A percentile compares a stretch with the other conserved stretches of the same genome.
Conservation (phyloP, 305 asterid genomes). For the Solanum hybrid region DNA sequence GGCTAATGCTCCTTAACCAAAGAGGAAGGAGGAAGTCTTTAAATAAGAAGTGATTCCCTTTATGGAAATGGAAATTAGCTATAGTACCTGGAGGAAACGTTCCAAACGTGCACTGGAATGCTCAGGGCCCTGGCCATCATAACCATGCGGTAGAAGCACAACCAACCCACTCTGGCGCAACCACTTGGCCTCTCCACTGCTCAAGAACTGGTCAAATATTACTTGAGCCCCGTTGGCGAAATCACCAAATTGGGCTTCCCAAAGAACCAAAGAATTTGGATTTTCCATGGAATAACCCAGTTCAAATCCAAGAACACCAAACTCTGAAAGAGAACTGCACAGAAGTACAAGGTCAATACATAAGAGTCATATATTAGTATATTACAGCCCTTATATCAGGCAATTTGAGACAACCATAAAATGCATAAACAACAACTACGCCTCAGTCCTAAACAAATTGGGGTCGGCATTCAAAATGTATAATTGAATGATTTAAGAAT, state of each 20-base stretch:
- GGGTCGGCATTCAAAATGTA: background rate
- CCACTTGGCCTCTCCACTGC: constrained; percentile 40
- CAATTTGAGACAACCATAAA: background rate
- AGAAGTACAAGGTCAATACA: background rate
- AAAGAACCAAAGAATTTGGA: constrained; percentile 26
- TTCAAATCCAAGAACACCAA: constrained; percentile 35
- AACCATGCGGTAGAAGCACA: constrained; percentile 32
- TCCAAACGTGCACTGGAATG: constrained; percentile 38
- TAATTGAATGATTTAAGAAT: background rate
- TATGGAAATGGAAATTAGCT: background rate
- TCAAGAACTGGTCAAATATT: constrained; percentile 31
- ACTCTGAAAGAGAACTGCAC: constrained; percentile 33
- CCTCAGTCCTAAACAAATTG: background rate
- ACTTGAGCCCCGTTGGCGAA: constrained; percentile 40
- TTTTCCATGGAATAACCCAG: constrained; percentile 31
- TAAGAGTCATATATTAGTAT: background rate
- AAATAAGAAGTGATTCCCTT: background rate
- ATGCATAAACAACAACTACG: background rate
- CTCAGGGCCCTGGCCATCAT: constrained; percentile 40
- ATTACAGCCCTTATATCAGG: background rate
- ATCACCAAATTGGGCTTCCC: constrained; percentile 46
- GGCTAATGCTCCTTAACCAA: background rate
- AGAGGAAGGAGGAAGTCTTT: background rate
- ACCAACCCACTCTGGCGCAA: constrained; percentile 31
- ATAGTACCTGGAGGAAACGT: constrained; percentile 34